phyloP scores from a whole-genome alignment of 2,329 filamentous ascomycete genomes.

The Botryotinia narcissicola region DNA sequence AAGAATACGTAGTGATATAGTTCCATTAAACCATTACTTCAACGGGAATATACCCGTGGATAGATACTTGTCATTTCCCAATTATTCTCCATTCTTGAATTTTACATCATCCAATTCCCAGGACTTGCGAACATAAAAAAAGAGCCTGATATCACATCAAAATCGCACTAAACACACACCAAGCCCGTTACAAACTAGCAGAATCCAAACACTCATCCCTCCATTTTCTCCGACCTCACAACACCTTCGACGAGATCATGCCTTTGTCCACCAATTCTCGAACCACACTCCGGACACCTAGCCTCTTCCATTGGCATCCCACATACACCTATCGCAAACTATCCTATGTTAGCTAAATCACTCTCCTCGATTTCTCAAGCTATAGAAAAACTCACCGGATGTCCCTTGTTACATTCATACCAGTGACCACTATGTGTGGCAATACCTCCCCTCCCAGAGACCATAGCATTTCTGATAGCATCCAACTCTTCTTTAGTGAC shows the following conservation, averaged over 20 bases:
- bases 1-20: not conserved
- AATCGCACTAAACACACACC: not conserved
- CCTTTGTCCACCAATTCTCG: conserved; percentile 52
- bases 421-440: conserved; percentile 53
- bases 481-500: conserved; percentile 45
- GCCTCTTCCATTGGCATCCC: conserved; percentile 62
- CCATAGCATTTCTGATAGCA: conserved; percentile 49
- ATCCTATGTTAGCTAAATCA: not conserved
- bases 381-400: conserved; percentile 36
- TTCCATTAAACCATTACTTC: not conserved
- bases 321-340: conserved; percentile 63
- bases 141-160: not conserved
- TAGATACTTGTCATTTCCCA: not conserved
- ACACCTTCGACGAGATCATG: conserved; percentile 53
- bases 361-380: not conserved
- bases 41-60: not conserved
- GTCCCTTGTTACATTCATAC: conserved; percentile 57
- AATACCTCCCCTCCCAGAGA: conserved; percentile 43
- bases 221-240: conserved; percentile 48
- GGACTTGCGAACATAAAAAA: not conserved
- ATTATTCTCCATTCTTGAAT: not conserved
- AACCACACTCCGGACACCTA: conserved; percentile 60
- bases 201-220: conserved; percentile 32
- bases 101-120: not conserved
- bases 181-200: not conserved